Evolutionary conservation across 2,329 filamentous ascomycete species (phyloP), one percentile per base, ranked within the genome.

Genomic region (Alternaria conjuncta): DNA sequence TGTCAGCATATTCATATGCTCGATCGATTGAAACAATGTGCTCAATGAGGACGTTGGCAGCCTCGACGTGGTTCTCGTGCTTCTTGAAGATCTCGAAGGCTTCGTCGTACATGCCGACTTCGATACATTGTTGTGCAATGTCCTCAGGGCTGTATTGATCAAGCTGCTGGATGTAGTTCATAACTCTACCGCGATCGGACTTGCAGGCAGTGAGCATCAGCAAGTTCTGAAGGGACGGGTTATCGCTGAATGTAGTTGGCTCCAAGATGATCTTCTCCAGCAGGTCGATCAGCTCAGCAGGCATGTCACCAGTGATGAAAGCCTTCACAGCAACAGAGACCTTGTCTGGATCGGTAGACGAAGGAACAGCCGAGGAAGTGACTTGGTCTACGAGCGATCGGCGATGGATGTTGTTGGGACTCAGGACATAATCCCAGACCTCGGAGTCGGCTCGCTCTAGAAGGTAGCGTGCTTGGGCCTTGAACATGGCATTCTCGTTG

Each of bases 401-500:
- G 45, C 96, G 92, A 79, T 98, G 93, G 67, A 97, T 89, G 82
- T 99, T 99, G 87, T 97, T 98, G 73, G 93, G 90, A 80, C 92
- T 97, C 32, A 99, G 87, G 13, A 98, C 96, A 78, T 97, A 99
- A 56, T 87, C 86, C 96, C 96, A 99, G 51, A 99, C 89, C 80
- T 99, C 96, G 3, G 85, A 80, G 75, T 99, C 96, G 41, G 92
- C 91, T 70, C 96, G 91, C 75, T 97, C 94, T 56, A 99, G 85
- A 23, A 99, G 87, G 81, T 99, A 99, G 41, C 96, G 91, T 62
- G 94, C 95, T 82, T 99, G 96, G n/a, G 92, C 92, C 75, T 94
- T 92, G 87, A 97, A 99, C 96, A 99, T 99, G n/a, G 93, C 90
- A 83, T 99, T 99, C 83, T 99, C 96, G 74, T 98, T 99, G 76